Base-by-base conservation (phyloP, 2,329 filamentous ascomycete genomes). In the Ophiosphaerella herpotricha region DNA sequence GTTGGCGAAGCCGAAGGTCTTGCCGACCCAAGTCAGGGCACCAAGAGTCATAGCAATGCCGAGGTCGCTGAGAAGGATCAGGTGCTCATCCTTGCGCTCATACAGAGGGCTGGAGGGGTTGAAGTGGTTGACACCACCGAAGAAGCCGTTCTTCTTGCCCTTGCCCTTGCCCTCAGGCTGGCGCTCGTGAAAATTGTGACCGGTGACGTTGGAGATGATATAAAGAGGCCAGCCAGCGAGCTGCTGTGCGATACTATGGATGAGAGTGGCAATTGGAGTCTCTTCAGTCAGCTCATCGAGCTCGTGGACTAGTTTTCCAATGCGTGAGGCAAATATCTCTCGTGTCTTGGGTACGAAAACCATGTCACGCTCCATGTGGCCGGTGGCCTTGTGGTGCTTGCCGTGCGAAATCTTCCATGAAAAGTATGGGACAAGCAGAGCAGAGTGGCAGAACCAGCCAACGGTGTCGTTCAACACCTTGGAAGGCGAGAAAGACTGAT, bases 311-410 rank as follows among this genome's bases (percentile, higher is more conserved):
- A 92, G 67, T 66, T 82, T 84, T 67, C 91, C 90, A 52, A 93
- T 74, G 51, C 88, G 87, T 54, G 81, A 82, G 60, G 91, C 90
- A 69, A 89, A 92, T 72, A 89, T 78, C 61, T 94, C 85, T 51
- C 92, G 87, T 48, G 91, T 96, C 77, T 90, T 90, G 53, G 94
- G 94, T n/a, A 97, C 82, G 74, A 97, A 97, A 57, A 97, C 94
- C 94, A 99, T 99, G 78, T 99, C 94, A 63, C 93, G 90, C 78
- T 95, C 91, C 78, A 99, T 87, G 82, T 99, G 85, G 66, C 92
- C 94, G 34, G 94, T 99, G 58, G 92, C 91, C 84, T 97, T 97
- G 89, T 99, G 94, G 82, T 99, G 94, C 85, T 96, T 96, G 80
- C 91, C 89, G 80, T 99, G 94, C 61, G 91, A 96, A 77, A 97